These are phyloP conservation scores for Emericellopsis atlantica DNA, from an alignment of 2,329 filamentous ascomycete species.

Conservation along the genomic window DNA sequence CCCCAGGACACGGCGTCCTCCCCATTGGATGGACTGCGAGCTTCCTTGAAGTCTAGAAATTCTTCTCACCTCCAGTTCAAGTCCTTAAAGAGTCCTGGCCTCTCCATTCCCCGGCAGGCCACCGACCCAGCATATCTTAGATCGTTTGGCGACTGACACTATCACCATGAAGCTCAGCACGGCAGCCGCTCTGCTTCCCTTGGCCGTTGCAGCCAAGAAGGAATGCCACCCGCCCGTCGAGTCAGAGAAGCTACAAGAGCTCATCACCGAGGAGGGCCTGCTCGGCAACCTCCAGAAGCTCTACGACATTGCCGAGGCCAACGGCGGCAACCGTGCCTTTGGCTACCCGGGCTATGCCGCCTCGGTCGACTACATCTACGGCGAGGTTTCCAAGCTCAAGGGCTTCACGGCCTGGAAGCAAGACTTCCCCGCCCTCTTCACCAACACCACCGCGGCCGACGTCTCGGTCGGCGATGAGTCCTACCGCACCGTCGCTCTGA, in stretches of 20 bases:
- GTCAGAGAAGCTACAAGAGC: constrained; percentile 24
- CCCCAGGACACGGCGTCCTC: too few relatives aligned
- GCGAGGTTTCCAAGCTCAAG: constrained; percentile 26
- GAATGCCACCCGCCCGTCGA: constrained; percentile 7
- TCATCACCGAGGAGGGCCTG: constrained; percentile 23
- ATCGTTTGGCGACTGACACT: background rate
- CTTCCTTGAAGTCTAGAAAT: too few relatives aligned
- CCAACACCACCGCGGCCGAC: constrained; percentile 32
- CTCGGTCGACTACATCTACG: constrained; percentile 34
- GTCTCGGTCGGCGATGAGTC: constrained; percentile 16
- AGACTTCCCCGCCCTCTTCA: constrained; percentile 30
- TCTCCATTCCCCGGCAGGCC: too few relatives aligned
- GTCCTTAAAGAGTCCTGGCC: too few relatives aligned
- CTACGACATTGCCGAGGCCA: constrained; percentile 30
- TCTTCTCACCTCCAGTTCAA: too few relatives aligned
- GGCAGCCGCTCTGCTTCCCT: background rate
- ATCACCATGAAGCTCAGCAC: constrained; percentile 1
- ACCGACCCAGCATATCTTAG: too few relatives aligned
- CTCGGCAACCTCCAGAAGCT: constrained; percentile 31
- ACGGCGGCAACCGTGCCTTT: constrained; percentile 40
- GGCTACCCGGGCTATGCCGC: constrained; percentile 34
- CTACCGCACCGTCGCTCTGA: constrained; percentile 13
- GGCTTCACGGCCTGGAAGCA: constrained; percentile 28
- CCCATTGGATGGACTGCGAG: too few relatives aligned
- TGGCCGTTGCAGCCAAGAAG: constrained; percentile 2